Evolutionary conservation across 2,329 filamentous ascomycete species (phyloP).

Genomic region (Pseudogymnoascus sp.): DNA sequence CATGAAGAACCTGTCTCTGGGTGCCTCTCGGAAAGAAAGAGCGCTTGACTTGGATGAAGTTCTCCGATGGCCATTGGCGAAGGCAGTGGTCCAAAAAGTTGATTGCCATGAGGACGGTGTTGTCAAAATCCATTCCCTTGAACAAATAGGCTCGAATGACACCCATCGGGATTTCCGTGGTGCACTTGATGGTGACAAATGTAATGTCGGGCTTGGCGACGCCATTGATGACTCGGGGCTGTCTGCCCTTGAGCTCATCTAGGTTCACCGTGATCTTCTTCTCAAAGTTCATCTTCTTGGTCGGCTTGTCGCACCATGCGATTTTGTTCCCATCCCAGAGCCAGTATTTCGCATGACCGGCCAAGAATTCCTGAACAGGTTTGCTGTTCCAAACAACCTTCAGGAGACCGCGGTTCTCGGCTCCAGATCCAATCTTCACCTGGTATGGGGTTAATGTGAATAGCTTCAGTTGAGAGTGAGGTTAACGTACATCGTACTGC

Average conservation of each 20-base stretch:
- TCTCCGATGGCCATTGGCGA: conserved; percentile 67
- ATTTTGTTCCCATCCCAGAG: conserved; percentile 80
- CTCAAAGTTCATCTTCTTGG: conserved; percentile 3
- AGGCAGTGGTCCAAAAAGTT: conserved; percentile 89
- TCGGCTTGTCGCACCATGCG: conserved; percentile 60
- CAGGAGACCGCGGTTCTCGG: conserved; percentile 58
- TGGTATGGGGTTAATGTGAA: conserved; percentile 31
- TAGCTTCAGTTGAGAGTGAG: conserved; percentile 2
- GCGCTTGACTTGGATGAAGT: conserved; percentile 67
- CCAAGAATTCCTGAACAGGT: conserved; percentile 50
- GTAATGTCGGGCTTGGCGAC: conserved; percentile 40
- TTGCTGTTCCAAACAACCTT: conserved; percentile 71
- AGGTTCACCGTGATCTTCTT: conserved; percentile 57
- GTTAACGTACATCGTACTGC: conserved; percentile 73
- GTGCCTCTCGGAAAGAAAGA: conserved; percentile 60
- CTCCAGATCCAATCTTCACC: conserved; percentile 60
- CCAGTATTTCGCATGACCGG: conserved; percentile 45
- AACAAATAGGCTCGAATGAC: conserved; percentile 61
- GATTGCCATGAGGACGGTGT: conserved; percentile 68
- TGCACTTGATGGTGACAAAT: conserved; percentile 56
- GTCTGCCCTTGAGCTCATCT: conserved; percentile 55
- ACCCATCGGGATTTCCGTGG: conserved; percentile 62
- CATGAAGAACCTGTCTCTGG: conserved; percentile 21
- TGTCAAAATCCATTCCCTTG: conserved; percentile 54
- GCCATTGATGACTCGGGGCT: conserved; percentile 31